Evolutionary conservation across 2,329 filamentous ascomycete species (phyloP).

Genomic region (Akanthomyces muscarius): DNA sequence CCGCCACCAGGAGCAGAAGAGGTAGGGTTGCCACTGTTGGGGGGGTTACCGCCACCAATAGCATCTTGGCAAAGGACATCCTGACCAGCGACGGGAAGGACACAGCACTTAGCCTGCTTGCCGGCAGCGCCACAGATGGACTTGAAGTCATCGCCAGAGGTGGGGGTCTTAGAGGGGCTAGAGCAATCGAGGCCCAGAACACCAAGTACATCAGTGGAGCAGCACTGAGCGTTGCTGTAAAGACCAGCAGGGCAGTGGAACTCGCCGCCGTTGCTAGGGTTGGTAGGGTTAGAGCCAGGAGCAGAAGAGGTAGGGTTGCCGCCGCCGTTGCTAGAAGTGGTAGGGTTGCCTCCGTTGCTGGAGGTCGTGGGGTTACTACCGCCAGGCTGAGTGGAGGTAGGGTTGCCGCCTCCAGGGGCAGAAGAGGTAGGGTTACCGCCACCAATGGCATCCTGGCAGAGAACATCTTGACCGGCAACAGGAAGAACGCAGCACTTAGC

Average conservation of each 20-base stretch:
- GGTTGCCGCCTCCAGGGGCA: neutral
- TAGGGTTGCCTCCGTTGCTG: neutral
- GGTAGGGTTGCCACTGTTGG: neutral
- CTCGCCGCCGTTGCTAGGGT: neutral
- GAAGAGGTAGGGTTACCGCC: neutral
- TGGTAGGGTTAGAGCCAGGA: neutral
- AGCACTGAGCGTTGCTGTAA: slow-evolving; percentile 39
- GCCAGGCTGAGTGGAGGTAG: no score
- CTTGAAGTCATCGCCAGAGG: neutral
- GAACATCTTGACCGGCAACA: slow-evolving; percentile 26
- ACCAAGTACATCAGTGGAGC: slow-evolving; percentile 45
- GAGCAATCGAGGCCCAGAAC: slow-evolving; percentile 44
- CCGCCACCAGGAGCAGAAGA: neutral
- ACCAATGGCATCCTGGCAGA: slow-evolving; percentile 1
- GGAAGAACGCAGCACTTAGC: slow-evolving; percentile 52
- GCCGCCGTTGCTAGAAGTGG: neutral
- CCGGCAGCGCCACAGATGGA: slow-evolving; percentile 40
- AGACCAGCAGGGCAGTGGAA: slow-evolving; percentile 22
- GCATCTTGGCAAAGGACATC: slow-evolving; percentile 9
- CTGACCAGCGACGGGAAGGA: slow-evolving; percentile 38
- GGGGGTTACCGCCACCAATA: neutral
- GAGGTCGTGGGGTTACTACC: neutral
- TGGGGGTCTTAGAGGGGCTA: neutral
- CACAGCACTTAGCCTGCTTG: slow-evolving; percentile 51
- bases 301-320: neutral